Conservation (phyloP, 345 rosid species). For the Citrus australasica region DNA sequence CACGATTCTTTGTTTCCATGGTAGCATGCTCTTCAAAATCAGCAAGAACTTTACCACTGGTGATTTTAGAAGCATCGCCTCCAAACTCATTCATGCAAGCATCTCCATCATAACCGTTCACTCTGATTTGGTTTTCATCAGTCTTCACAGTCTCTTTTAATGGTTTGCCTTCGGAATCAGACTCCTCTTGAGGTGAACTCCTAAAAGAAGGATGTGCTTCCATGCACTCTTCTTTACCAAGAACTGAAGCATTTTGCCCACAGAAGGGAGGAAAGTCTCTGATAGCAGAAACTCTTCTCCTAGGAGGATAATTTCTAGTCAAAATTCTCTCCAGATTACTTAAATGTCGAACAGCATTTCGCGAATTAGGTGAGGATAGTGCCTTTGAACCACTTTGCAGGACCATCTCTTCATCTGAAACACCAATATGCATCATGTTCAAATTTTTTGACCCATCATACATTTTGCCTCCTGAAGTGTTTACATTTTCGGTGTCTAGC, state of each 20-base stretch:
- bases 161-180: conserved; percentile 10
- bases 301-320: conserved; percentile 37
- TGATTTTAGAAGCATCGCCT: conserved; percentile 2
- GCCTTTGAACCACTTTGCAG: background rate
- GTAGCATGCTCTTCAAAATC: conserved; percentile 10
- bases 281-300: conserved; percentile 42
- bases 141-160: conserved; percentile 8
- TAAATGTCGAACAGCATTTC: background rate
- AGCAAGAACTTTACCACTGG: conserved; percentile 10
- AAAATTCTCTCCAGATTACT: conserved; percentile 7
- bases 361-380: background rate
- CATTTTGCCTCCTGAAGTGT: conserved; percentile 4
- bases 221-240: conserved; percentile 11
- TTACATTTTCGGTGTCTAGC: conserved; percentile 7
- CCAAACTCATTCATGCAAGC: conserved; percentile 1
- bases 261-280: conserved; percentile 55
- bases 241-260: conserved; percentile 38
- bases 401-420: conserved; percentile 8
- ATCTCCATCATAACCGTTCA: conserved; percentile 17
- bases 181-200: conserved; percentile 22
- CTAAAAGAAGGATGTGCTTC: conserved; percentile 11
- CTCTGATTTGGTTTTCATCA: conserved; percentile 20
- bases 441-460: conserved; percentile 10
- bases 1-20: conserved; percentile 14
- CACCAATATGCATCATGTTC: conserved; percentile 10